Evolutionary conservation across 2,329 filamentous ascomycete genomes (phyloP).

Genomic region (Colletotrichum eleusines): DNA sequence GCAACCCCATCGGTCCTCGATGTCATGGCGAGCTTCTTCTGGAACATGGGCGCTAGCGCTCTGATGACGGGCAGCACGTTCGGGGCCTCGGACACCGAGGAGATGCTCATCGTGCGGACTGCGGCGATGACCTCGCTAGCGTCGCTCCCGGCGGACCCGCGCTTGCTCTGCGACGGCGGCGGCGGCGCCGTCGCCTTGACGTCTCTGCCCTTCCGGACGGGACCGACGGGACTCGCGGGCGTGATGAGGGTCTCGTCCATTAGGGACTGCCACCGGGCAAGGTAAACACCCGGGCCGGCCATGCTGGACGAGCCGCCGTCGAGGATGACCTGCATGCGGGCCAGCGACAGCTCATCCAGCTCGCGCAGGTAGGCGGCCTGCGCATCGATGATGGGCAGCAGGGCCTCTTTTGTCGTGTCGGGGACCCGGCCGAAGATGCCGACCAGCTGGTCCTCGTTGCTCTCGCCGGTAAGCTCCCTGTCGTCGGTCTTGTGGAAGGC

Average conservation of each 20-base stretch:
- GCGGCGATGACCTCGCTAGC: constrained; percentile 45
- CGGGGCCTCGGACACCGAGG: constrained; percentile 50
- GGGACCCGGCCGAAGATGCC: constrained; percentile 62
- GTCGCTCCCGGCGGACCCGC: constrained; percentile 49
- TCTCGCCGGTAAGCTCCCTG: constrained; percentile 44
- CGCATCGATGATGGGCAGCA: constrained; percentile 67
- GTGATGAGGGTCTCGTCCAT: constrained; percentile 78
- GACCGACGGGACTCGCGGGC: constrained; percentile 65
- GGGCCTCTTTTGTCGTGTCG: constrained; percentile 54
- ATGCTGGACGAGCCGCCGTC: constrained; percentile 51
- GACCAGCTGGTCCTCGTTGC: constrained; percentile 55
- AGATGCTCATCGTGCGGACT: constrained; percentile 48
- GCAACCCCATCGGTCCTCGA: neutral
- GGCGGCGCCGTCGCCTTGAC: constrained; percentile 57
- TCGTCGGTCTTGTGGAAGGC: constrained; percentile 61
- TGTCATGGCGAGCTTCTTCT: constrained; percentile 46
- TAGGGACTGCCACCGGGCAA: constrained; percentile 78
- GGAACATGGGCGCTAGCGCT: constrained; percentile 55
- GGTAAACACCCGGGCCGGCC: constrained; percentile 77
- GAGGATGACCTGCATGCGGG: constrained; percentile 69
- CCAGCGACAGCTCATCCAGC: constrained; percentile 65
- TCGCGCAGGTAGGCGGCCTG: constrained; percentile 71
- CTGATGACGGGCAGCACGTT: constrained; percentile 58
- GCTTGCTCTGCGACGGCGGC: constrained; percentile 58
- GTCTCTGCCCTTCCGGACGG: constrained; percentile 65